These are phyloP conservation scores for Aspergillus puulaauensis DNA, from an alignment of 2,329 filamentous ascomycete genomes.

Conservation along the genomic window DNA sequence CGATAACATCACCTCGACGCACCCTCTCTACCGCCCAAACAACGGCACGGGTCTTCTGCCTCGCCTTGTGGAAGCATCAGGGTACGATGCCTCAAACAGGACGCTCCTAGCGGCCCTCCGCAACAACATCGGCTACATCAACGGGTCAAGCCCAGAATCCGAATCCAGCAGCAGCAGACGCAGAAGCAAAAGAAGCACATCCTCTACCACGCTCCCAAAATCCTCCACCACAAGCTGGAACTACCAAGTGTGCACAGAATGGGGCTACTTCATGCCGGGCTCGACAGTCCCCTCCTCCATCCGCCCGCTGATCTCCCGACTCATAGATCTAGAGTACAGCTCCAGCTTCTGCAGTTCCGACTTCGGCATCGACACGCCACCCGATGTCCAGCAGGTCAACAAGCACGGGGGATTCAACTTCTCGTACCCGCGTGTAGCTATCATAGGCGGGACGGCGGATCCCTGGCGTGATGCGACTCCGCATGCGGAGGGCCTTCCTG, in stretches of 20 bases:
- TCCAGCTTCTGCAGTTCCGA: conserved; percentile 63
- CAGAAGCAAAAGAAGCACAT: neutral
- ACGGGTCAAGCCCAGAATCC: conserved; percentile 32
- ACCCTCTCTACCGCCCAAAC: conserved; percentile 42
- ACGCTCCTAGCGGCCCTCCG: conserved; percentile 52
- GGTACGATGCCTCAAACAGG: conserved; percentile 33
- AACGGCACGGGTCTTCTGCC: conserved; percentile 31
- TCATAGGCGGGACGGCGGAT: conserved; percentile 75
- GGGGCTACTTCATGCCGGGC: conserved; percentile 77
- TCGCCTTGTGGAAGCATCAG: conserved; percentile 7
- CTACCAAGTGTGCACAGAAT: conserved; percentile 62
- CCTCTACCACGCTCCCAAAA: conserved; percentile 8
- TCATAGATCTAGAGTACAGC: conserved; percentile 63
- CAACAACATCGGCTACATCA: conserved; percentile 59
- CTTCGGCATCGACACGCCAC: conserved; percentile 67
- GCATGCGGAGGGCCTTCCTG: conserved; percentile 62
- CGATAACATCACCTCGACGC: conserved; percentile 52
- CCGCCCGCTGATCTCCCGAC: conserved; percentile 70
- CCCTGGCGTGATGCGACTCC: conserved; percentile 76
- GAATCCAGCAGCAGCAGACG: neutral
- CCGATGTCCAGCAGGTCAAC: conserved; percentile 69
- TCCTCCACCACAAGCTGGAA: conserved; percentile 52
- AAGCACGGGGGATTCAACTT: conserved; percentile 73
- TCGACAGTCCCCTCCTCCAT: conserved; percentile 64
- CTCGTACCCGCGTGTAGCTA: conserved; percentile 71